phyloP scores from a whole-genome alignment of 2,329 filamentous ascomycete species.

The Scytalidium sp. region DNA sequence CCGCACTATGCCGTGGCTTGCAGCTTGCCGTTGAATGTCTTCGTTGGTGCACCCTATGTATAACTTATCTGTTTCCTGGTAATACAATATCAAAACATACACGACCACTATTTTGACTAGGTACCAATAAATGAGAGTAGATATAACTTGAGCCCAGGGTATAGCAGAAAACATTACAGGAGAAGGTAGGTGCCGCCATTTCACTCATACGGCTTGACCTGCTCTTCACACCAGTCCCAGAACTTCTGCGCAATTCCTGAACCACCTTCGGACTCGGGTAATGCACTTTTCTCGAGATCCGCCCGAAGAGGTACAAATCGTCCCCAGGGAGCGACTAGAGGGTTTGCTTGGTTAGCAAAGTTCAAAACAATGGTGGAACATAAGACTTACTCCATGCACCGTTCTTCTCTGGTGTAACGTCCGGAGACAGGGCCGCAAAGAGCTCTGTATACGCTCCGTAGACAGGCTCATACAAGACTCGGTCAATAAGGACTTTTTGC shows the following conservation, averaged over 20 bases:
- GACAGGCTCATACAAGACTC: constrained; percentile 16
- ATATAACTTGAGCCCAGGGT: background rate
- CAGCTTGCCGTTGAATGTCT: constrained; percentile 45
- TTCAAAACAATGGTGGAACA: background rate
- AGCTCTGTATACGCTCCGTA: constrained; percentile 27
- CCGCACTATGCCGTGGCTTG: constrained; percentile 50
- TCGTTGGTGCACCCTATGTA: constrained; percentile 26
- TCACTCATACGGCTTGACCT: constrained; percentile 27
- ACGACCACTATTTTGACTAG: no score
- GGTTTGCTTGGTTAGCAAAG: constrained; percentile 1
- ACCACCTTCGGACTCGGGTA: constrained; percentile 32
- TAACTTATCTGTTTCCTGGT: no score
- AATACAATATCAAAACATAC: background rate
- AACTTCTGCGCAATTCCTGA: constrained; percentile 35
- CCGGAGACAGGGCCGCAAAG: constrained; percentile 22
- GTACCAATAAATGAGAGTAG: no score
- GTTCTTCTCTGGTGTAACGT: constrained; percentile 21
- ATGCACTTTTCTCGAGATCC: constrained; percentile 30
- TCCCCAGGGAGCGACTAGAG: constrained; percentile 45
- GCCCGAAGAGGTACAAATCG: constrained; percentile 27
- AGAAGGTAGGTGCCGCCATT: background rate
- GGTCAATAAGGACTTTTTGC: constrained; percentile 8
- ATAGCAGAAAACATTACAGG: background rate
- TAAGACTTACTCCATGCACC: constrained; percentile 21
- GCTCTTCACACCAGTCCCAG: constrained; percentile 43